phyloP scores from a whole-genome alignment of 2,329 filamentous ascomycete genomes.

The Microdochium nivale region DNA sequence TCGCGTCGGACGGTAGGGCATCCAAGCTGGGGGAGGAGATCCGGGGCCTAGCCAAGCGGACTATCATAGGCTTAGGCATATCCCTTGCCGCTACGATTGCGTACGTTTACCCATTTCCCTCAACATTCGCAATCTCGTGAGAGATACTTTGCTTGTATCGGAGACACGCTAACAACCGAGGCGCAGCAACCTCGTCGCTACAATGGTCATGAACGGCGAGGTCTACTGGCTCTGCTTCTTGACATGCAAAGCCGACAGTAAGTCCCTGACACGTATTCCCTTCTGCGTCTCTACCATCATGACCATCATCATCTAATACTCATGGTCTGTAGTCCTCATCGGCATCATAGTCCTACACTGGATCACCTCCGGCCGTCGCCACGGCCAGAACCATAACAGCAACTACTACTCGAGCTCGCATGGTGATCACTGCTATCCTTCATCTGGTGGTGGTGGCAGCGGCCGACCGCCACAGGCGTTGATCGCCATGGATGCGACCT shows the following conservation, averaged over 20 bases:
- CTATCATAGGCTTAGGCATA: background rate
- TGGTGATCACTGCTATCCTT: no score
- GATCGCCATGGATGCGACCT: no score
- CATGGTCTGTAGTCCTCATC: background rate
- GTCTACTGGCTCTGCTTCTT: background rate
- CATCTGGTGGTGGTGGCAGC: no score
- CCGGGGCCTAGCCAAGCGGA: background rate
- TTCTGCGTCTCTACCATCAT: no score
- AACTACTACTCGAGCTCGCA: background rate
- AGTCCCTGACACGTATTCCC: no score
- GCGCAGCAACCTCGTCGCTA: background rate
- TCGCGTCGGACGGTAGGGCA: background rate
- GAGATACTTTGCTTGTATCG: no score
- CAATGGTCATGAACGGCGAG: background rate
- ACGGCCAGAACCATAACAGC: background rate
- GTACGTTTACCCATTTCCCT: background rate
- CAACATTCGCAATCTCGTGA: no score
- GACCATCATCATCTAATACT: no score
- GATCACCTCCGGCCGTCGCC: background rate
- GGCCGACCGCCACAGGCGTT: no score
- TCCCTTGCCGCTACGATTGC: background rate
- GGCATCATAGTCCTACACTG: background rate
- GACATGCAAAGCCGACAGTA: background rate
- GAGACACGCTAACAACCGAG: background rate
- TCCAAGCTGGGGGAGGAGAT: background rate